These are phyloP conservation scores for Penicillium ochrochloron DNA, from an alignment of 495 filamentous ascomycete species.

Conservation along the genomic window DNA sequence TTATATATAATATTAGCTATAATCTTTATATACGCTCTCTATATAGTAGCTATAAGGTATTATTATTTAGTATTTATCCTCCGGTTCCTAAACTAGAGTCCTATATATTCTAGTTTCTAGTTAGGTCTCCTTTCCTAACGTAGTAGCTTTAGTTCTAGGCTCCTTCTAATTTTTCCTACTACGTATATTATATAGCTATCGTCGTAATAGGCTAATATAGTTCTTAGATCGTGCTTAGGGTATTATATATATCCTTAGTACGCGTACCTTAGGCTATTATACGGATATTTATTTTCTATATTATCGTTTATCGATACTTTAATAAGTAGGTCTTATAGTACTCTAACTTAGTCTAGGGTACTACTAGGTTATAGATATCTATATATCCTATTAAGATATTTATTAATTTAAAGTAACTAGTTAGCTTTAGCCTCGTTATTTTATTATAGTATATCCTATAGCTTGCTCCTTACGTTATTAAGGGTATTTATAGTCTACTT, in stretches of 20 bases:
- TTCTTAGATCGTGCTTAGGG: background rate
- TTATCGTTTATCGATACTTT: no score
- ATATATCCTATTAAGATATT: no score
- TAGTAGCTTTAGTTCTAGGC: conserved; percentile 7
- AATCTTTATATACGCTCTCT: background rate
- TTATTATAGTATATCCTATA: no score
- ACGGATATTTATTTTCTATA: no score
- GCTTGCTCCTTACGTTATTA: no score
- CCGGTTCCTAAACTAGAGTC: background rate
- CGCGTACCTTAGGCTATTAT: background rate
- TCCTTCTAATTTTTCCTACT: background rate
- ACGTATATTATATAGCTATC: background rate
- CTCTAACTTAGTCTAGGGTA: no score
- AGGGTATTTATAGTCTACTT: no score
- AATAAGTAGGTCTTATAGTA: no score
- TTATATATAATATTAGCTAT: conserved; percentile 2
- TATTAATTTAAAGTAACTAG: no score
- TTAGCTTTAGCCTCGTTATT: no score
- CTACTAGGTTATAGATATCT: no score
- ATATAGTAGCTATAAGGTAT: background rate
- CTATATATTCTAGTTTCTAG: background rate
- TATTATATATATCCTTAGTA: background rate
- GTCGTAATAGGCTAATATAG: background rate
- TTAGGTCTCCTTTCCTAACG: conserved; percentile 2
- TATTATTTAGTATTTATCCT: conserved; percentile 3